Evolutionary conservation across 352 stramenopile species (phyloP), one percentile per base, ranked within the genome.

Genomic region (Blastocystis sp.): DNA sequence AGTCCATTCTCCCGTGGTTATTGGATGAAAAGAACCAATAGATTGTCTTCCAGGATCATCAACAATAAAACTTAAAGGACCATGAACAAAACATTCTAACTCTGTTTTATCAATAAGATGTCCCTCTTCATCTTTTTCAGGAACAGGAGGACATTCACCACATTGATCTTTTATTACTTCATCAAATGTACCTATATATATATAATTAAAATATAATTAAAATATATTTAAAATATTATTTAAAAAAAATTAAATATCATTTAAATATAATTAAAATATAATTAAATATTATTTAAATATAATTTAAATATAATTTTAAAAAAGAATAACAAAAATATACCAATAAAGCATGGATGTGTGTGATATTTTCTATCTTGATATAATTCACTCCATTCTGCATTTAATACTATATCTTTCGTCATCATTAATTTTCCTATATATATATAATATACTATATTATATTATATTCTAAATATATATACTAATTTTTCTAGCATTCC

Each of bases 341-440:
- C 67, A 23, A 71, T 35, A 33, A 68, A 68, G 52, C 67, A 72
- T 19, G 68, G 55, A 34, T 72, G 67, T 11, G 70, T 58, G 40
- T 72, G 68, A 46, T 72, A 72, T 1, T 41, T 36, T 16, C 65
- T 36, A 24, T 36, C 13, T 27, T 64, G 56, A 19, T 52, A 58
- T 10, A 33, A 24, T 19, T 62, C 69, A 11, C 19, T 32, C 55
- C 39, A 67, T 21, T 65, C 45, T 21, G 37, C 46, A 19, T 70
- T 68, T 18, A 70, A 41, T 4, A 55, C 43, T 16, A 71, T 71
- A 28, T 72, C 67, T 55, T 72, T 72, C 5, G 64, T 69, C 35
- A 64, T 66, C 59, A 72, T 72, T 18, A 69, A 25, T 43, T 68
- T 69, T n/a, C n/a, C n/a, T n/a, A n/a, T n/a, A n/a, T n/a, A n/a